Base-by-base conservation (phyloP, 2,329 filamentous ascomycete genomes). In the Teratosphaeria gauchensis region DNA sequence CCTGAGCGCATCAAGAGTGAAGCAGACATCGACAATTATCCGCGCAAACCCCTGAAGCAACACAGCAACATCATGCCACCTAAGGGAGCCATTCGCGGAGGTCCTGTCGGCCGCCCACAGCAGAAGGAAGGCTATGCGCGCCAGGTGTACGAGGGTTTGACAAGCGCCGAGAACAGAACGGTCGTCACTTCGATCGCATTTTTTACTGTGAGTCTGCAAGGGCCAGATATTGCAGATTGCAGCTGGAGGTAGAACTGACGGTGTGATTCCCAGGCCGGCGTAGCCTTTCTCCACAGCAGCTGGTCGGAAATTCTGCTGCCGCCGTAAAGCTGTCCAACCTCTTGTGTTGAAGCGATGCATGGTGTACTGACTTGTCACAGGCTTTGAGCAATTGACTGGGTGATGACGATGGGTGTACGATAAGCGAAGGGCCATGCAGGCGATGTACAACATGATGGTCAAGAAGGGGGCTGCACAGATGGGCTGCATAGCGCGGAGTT, bases 211-310 rank as follows among this genome's bases (percentile, higher is more conserved):
- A 71, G 78, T 70, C 38, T 8, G 21, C 21, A 4, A 24, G 16
- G 21, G 52, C 19, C 48, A 19, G 46, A 51, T 51, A 54, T 28
- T 2, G 33, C 54, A 4, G 51, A 54, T 5, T 7, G 51, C 5
- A 19, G 21, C 21, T 48, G 19, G 14, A 35, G 2, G 2, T 35
- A 9, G 33, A 28, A 48, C 59, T 58, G 61, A 64, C 59, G 54
- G 61, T 42, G 8, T 46, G 32, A 12, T 21, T 51, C 3, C 28
- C 54, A 81, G 78, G 73, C 77, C 56, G 78, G 78, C 59, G 78
- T 81, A 42, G 74, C 78, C 6, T 81, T 82, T 66, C 65, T 82
- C 52, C 75, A 78, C 66, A 80, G 77, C 70, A 79, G 76, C 72
- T 81, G 77, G 77, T 76, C 74, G 63, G 79, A 81, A 71, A 71